Evolutionary conservation across 768 basidiomycete species (phyloP).

Genomic region (Cystoderma amianthinum): DNA sequence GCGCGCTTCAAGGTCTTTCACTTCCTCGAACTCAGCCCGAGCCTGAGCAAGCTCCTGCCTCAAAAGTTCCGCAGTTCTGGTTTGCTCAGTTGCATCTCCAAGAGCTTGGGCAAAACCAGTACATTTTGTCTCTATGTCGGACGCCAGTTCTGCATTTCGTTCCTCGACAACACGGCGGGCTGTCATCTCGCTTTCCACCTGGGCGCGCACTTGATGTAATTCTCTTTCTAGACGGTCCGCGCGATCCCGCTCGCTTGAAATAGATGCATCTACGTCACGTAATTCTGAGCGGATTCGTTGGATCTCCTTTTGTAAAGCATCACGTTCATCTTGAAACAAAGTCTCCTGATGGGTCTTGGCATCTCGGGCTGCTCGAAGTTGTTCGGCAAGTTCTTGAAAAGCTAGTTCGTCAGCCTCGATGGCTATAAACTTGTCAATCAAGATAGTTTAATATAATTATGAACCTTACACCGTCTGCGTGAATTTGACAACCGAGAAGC

Average conservation of each 20-base stretch:
- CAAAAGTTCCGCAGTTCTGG: constrained; percentile 47
- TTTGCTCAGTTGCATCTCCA: constrained; percentile 62
- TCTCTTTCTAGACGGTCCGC: constrained; percentile 58
- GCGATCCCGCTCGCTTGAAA: constrained; percentile 39
- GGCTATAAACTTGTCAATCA: constrained; percentile 31
- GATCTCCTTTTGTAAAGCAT: constrained; percentile 47
- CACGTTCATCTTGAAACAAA: constrained; percentile 51
- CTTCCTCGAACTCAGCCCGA: constrained; percentile 56
- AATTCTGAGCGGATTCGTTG: constrained; percentile 41
- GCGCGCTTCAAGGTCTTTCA: constrained; percentile 58
- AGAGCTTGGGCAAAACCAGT: constrained; percentile 50
- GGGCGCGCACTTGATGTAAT: constrained; percentile 51
- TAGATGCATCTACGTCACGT: constrained; percentile 28
- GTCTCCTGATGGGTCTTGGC: constrained; percentile 51
- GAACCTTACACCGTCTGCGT: constrained; percentile 61
- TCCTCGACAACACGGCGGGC: constrained; percentile 59
- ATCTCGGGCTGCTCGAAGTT: constrained; percentile 55
- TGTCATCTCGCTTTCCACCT: constrained; percentile 57
- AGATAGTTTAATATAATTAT: constrained; percentile 1
- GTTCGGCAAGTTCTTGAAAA: constrained; percentile 65
- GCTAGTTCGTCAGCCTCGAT: constrained; percentile 71
- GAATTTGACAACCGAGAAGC: constrained; percentile 64
- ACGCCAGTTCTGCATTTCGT: constrained; percentile 49
- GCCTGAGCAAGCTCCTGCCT: constrained; percentile 60
- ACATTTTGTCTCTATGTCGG: constrained; percentile 50